phyloP scores from a whole-genome alignment of 2,329 filamentous ascomycete genomes.

The Beauveria sp. region DNA sequence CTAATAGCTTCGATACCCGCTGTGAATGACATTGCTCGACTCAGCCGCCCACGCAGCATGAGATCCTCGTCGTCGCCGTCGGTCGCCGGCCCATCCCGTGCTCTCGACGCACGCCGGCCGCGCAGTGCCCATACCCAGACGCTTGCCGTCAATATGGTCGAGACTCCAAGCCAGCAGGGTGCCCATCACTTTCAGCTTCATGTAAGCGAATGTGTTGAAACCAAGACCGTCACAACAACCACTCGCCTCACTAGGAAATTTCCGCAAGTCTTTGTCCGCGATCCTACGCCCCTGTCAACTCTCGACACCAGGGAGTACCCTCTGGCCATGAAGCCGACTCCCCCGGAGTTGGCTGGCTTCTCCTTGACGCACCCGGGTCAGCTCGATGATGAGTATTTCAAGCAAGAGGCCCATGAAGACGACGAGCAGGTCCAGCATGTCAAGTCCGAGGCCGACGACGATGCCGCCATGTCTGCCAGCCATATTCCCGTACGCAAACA shows the following conservation, averaged over 20 bases:
- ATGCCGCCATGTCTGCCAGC: not conserved
- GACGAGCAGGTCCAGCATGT: slow-evolving; percentile 15
- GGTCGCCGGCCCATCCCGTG: slow-evolving; percentile 24
- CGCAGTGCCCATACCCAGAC: slow-evolving; percentile 30
- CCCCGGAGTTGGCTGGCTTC: slow-evolving; percentile 68
- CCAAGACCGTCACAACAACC: slow-evolving; percentile 76
- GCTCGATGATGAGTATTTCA: not conserved
- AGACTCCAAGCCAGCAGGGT: slow-evolving; percentile 27
- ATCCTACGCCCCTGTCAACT: slow-evolving; percentile 60
- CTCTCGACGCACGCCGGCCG: slow-evolving; percentile 27
- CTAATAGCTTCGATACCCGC: not conserved
- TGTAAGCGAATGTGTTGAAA: slow-evolving; percentile 58
- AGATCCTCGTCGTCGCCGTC: slow-evolving; percentile 26
- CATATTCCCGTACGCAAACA: not conserved
- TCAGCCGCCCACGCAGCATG: slow-evolving; percentile 20
- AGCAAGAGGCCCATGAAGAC: slow-evolving; percentile 19
- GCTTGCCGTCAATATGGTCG: slow-evolving; percentile 40
- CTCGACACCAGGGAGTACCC: slow-evolving; percentile 88
- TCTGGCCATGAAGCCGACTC: slow-evolving; percentile 74
- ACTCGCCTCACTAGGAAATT: slow-evolving; percentile 82
- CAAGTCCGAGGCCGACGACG: slow-evolving; percentile 9
- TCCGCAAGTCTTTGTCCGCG: slow-evolving; percentile 72
- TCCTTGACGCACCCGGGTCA: slow-evolving; percentile 32
- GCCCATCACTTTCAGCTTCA: slow-evolving; percentile 44
- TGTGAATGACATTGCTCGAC: not conserved